Base-by-base conservation (phyloP, 2,329 filamentous ascomycete genomes). In the Coniella lustricola region DNA sequence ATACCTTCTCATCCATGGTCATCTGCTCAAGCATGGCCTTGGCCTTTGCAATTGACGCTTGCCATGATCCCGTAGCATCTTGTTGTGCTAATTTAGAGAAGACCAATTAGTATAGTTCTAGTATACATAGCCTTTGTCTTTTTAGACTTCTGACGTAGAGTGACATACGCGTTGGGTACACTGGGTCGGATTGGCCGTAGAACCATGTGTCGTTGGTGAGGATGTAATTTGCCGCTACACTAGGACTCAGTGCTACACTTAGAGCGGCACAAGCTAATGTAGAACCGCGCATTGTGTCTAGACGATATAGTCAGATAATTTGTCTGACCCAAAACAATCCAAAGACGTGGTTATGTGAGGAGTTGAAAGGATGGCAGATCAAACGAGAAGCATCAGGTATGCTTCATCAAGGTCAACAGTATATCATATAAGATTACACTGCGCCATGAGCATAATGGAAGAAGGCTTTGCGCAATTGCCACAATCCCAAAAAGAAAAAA, bases 1-100 rank as follows among this genome's bases (percentile, higher is more conserved):
- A 9, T 17, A 31, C 43, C 43, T 45, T 89, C 64, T 89, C 85
- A 4, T 78, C 67, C 44, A 88, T 67, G 2, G 84, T 87, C 60
- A 90, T 69, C 56, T 81, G 73, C 29, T 74, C 74, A 17, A 89
- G 83, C 53, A 88, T 84, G 7, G 74, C 74, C 37, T 75, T 72
- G 1, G 85, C 85, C 59, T 81, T 81, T 12, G 67, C 65, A 59
- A 86, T 83, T 12, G 84, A 82, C 16, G 73, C 72, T 7, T 71
- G 73, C 83, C 84, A 87, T 32, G 58, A 62, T 0, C 43, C 50
- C n/a, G 9, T 35, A 7, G 32, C 31, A 44, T 44, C 32, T 35
- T 44, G 41, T 10, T 34, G 29, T 17, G 43, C 43, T 45, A 16
- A n/a, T n/a, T 2, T 7, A 38, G 5, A 18, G 21, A 14, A 8